Percentiles rank a stretch among this genome's conserved stretches.
phyloP scores from a whole-genome alignment of 2,329 filamentous ascomycete species.

The Apiospora koreana region DNA sequence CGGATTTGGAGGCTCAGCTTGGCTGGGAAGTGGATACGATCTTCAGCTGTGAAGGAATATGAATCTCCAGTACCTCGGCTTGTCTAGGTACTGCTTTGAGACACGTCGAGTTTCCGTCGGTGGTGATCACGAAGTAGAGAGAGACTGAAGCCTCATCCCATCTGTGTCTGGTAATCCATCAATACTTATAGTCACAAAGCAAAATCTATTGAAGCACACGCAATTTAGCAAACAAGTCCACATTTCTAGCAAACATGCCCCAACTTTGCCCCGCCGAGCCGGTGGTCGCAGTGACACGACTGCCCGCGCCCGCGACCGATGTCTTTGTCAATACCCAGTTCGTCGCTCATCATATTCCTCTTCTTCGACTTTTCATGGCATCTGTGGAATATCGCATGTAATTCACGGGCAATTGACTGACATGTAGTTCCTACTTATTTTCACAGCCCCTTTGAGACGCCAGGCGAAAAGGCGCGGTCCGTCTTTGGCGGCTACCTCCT shows the following conservation, averaged over 20 bases:
- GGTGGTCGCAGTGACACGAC: constrained; percentile 1
- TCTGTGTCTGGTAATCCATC: background rate
- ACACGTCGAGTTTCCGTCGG: background rate
- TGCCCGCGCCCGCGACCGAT: background rate
- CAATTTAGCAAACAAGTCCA: background rate
- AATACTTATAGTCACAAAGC: background rate
- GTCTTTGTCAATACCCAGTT: constrained; percentile 6
- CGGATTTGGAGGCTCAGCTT: no score
- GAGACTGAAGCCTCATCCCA: background rate
- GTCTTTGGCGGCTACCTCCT: constrained; percentile 17
- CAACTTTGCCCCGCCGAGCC: background rate
- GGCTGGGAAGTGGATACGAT: background rate
- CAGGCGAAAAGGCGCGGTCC: background rate
- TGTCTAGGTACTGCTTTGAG: background rate
- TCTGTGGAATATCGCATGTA: no score
- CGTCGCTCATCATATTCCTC: background rate
- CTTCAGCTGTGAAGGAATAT: background rate
- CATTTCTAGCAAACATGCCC: background rate
- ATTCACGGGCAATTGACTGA: background rate
- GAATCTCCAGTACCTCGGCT: background rate
- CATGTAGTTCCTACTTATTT: background rate
- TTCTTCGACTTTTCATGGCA: no score
- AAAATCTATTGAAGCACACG: background rate
- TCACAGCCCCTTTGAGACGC: constrained; percentile 12
- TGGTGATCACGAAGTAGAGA: background rate